Conservation (phyloP, 169 alveolate species). For the Plasmodium yoelii region DNA sequence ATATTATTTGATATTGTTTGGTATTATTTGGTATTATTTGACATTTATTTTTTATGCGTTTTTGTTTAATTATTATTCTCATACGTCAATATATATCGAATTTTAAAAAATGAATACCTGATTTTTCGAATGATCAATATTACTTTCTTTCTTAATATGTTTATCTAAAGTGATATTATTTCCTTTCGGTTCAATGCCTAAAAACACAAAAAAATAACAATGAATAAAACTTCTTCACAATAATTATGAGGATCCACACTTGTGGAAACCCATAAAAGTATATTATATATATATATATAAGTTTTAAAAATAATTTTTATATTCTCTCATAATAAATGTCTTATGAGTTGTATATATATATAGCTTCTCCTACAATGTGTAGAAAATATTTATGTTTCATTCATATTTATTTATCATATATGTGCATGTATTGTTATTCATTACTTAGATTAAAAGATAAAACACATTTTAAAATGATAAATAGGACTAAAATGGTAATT, state of each 20-base stretch:
- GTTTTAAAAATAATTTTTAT: no score
- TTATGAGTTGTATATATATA: no score
- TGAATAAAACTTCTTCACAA: neutral
- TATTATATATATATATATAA: no score
- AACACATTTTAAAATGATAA: conserved; percentile 20
- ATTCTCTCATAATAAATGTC: no score
- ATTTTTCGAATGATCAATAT: conserved; percentile 11
- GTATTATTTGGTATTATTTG: no score
- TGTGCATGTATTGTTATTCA: neutral
- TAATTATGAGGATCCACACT: neutral
- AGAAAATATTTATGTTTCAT: neutral
- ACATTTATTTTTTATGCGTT: neutral
- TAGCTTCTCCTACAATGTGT: no score
- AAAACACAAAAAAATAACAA: conserved; percentile 5
- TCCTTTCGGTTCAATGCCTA: neutral
- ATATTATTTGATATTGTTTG: no score
- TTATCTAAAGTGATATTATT: conserved; percentile 18
- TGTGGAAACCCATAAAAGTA: no score
- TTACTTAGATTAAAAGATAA: conserved; percentile 38
- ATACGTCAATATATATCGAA: neutral
- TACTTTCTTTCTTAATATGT: conserved; percentile 17
- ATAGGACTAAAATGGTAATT: conserved; percentile 19
- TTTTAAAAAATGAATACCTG: conserved; percentile 15
- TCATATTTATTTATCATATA: neutral
- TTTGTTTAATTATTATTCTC: neutral